Base-by-base conservation (phyloP, 306 rosid genomes). In the Oxytropis ochrocephala region DNA sequence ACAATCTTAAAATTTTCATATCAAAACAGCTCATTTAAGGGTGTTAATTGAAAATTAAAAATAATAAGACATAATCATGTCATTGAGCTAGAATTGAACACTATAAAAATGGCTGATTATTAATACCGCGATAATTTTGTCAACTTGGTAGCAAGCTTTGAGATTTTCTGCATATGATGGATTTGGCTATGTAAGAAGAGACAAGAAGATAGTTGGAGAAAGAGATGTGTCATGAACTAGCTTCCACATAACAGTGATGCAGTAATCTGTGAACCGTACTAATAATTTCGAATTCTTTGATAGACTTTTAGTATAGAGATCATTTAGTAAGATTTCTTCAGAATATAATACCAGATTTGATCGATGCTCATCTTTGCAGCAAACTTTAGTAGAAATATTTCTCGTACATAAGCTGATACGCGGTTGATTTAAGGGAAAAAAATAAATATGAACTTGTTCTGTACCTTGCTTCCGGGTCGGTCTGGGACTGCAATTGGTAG, bases 131-230 rank as follows among this genome's bases (percentile, higher is more conserved):
- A 29, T 6, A 12, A 33, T 30, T 27, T 58, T 16, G 60, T 10
- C 5, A 33, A 14, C 12, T 43, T 10, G 49, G 12, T 14, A 47
- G 27, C 56, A 3, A 48, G 56, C 62, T 46, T 67, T 56, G 68
- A 56, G 66, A 74, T 74, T 64, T 74, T 64, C 54, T 74, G 72
- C 79, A 46, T 33, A 50, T 5, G 48, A 57, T 29, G 36, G 72
- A 38, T 46, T 10, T 65, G 81, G 81, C 56, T 35, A 64, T 27
- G 36, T 6, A 60, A 38, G 48, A 49, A 46, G 63, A 29, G 76
- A 79, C 76, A 79, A 30, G 42, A 79, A 52, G 19, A 46, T 71
- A 64, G 82, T 43, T 53, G 56, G 70, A 74, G 83, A 73, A 33
- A 50, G 75, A 53, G 83, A 68, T 61, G 75, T 39, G 58, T 61